Conservation (phyloP, 2,329 filamentous ascomycete species). For the Pseudocercospora musae region DNA sequence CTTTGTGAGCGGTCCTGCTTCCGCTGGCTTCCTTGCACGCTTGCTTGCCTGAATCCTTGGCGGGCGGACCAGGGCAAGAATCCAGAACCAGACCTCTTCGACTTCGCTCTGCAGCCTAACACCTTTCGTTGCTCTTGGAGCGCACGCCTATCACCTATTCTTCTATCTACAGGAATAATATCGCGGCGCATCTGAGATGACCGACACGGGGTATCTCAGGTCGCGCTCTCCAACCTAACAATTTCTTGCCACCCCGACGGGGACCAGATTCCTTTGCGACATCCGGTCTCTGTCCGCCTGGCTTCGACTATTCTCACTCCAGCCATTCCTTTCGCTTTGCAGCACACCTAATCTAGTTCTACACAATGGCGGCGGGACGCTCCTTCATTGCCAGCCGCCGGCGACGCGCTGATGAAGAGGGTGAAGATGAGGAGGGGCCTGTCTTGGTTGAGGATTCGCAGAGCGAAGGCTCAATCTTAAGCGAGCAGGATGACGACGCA, state of each 20-base stretch:
- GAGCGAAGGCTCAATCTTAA: constrained; percentile 59
- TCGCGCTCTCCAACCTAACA: constrained; percentile 8
- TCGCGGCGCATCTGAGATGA: constrained; percentile 5
- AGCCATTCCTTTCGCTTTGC: neutral
- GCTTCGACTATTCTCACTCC: constrained; percentile 1
- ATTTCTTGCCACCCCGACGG: neutral
- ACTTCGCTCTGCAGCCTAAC: neutral
- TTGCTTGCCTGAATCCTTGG: neutral
- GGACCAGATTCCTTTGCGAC: constrained; percentile 3
- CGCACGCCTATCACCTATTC: neutral
- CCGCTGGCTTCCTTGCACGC: neutral
- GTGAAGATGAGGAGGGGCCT: constrained; percentile 59
- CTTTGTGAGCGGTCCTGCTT: neutral
- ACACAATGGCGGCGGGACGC: constrained; percentile 51
- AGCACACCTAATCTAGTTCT: constrained; percentile 11
- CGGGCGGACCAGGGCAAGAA: neutral
- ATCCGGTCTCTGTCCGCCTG: constrained; percentile 2
- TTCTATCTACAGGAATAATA: neutral
- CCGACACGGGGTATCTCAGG: neutral
- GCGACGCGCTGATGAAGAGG: constrained; percentile 67
- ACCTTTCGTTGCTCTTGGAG: neutral
- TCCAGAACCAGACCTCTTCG: neutral
- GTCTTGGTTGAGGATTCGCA: constrained; percentile 60
- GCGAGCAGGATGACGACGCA: constrained; percentile 54
- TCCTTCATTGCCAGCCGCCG: constrained; percentile 63